These are phyloP conservation scores for Lipomyces orientalis DNA, from an alignment of 805 yeast species.

Conservation along the genomic window DNA sequence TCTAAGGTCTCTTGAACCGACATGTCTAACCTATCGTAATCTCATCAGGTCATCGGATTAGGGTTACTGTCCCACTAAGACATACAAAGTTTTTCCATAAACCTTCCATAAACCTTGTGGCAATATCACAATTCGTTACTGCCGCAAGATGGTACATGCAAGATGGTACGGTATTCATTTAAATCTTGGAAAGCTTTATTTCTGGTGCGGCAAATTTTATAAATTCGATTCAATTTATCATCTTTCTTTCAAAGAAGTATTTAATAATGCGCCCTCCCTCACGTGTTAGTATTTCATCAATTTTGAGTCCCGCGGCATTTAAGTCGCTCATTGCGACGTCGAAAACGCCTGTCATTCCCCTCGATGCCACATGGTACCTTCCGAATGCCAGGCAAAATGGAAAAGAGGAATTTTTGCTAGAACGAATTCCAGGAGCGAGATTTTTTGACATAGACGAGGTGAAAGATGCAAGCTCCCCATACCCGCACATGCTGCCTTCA, in stretches of 20 bases:
- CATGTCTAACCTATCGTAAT: too few relatives aligned
- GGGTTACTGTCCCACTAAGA: too few relatives aligned
- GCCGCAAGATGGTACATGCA: too few relatives aligned
- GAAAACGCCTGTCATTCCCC: slow-evolving; percentile 52
- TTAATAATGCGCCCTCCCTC: slow-evolving; percentile 17
- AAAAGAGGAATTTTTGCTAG: slow-evolving; percentile 59
- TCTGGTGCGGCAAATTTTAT: too few relatives aligned
- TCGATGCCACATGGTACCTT: slow-evolving; percentile 93
- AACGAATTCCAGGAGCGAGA: slow-evolving; percentile 68
- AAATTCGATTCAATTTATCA: neutral
- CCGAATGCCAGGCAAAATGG: slow-evolving; percentile 74
- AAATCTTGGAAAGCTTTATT: too few relatives aligned
- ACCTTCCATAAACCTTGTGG: too few relatives aligned
- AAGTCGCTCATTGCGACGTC: slow-evolving; percentile 23
- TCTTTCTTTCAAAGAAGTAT: neutral
- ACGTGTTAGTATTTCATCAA: slow-evolving; percentile 7
- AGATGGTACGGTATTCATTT: too few relatives aligned
- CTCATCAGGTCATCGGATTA: too few relatives aligned
- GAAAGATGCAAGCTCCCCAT: slow-evolving; percentile 62
- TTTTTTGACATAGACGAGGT: slow-evolving; percentile 80
- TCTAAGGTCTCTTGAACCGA: too few relatives aligned
- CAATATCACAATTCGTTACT: too few relatives aligned
- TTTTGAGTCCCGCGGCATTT: slow-evolving; percentile 26
- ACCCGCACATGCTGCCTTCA: slow-evolving; percentile 91
- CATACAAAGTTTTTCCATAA: too few relatives aligned